These are phyloP conservation scores for Penicillium sp. DNA, from an alignment of 2,329 filamentous ascomycete genomes.

Conservation along the genomic window DNA sequence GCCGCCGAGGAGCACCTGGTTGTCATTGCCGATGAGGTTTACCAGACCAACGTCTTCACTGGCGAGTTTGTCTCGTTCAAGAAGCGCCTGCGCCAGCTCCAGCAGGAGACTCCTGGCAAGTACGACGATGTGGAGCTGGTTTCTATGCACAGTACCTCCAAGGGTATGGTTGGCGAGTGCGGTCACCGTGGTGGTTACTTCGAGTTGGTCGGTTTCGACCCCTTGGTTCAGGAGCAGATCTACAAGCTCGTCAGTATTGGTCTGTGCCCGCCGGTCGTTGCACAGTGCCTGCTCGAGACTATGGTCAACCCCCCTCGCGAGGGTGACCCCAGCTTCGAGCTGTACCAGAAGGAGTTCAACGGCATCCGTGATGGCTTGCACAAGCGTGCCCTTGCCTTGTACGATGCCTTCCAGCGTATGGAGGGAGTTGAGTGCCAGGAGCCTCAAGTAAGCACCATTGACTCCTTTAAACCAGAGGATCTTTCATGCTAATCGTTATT, in stretches of 20 bases:
- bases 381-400: conserved; percentile 78
- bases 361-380: conserved; percentile 76
- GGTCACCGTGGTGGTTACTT: conserved; percentile 98
- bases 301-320: conserved; percentile 93
- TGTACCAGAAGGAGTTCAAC: conserved; percentile 84
- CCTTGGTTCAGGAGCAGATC: conserved; percentile 83
- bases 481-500: conserved; percentile 7
- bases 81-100: conserved; percentile 75
- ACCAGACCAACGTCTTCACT: conserved; percentile 97
- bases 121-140: conserved; percentile 87
- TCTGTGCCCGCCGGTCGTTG: conserved; percentile 91
- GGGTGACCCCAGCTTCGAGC: conserved; percentile 79
- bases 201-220: conserved; percentile 87
- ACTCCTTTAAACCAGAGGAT: background rate
- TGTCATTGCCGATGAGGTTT: conserved; percentile 93
- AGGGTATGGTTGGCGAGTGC: conserved; percentile 99
- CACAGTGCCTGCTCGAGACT: conserved; percentile 93
- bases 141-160: conserved; percentile 89
- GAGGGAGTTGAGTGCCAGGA: conserved; percentile 89
- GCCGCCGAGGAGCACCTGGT: conserved; percentile 84
- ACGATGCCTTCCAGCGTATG: conserved; percentile 90
- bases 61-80: conserved; percentile 97
- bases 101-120: conserved; percentile 69
- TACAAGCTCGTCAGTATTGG: conserved; percentile 99
- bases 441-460: conserved; percentile 60